Conservation (phyloP, 805 yeast species). For the Ogataea henricii region DNA sequence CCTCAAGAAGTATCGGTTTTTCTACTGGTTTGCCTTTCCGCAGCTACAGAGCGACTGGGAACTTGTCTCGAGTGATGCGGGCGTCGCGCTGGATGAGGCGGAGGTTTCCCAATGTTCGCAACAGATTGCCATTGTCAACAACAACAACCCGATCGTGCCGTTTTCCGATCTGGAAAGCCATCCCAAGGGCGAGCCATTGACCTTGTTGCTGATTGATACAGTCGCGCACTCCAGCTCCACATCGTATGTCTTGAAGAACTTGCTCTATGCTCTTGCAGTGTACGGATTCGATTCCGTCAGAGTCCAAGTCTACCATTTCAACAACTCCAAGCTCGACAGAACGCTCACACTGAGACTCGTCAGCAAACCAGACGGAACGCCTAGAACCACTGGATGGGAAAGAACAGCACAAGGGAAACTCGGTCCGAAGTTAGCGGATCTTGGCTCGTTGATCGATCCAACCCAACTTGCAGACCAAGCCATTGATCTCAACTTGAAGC, state of each 20-base stretch:
- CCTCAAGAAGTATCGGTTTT: constrained; percentile 82
- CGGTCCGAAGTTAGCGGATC: constrained; percentile 80
- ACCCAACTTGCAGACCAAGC: constrained; percentile 84
- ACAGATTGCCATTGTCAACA: constrained; percentile 21
- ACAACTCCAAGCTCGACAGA: constrained; percentile 30
- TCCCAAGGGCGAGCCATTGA: constrained; percentile 7
- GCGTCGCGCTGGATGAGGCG: not conserved
- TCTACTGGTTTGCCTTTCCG: constrained; percentile 90
- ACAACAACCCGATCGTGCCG: constrained; percentile 8
- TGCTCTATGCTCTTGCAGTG: constrained; percentile 31
- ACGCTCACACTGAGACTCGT: constrained; percentile 27
- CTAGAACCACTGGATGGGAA: constrained; percentile 86
- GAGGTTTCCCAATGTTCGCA: constrained; percentile 2
- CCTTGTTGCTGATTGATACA: constrained; percentile 31
- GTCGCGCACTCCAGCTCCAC: constrained; percentile 20
- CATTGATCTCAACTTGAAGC: constrained; percentile 82
- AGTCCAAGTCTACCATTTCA: constrained; percentile 42
- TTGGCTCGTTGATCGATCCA: constrained; percentile 83
- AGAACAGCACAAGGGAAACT: constrained; percentile 70
- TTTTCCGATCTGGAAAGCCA: constrained; percentile 13
- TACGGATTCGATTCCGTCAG: constrained; percentile 38
- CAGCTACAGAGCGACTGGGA: constrained; percentile 56
- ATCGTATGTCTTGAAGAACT: constrained; percentile 28
- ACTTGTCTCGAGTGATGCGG: constrained; percentile 12
- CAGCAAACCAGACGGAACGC: constrained; percentile 20